phyloP scores from a whole-genome alignment of 78 protist species.

The Dictyostelium intermedium region DNA sequence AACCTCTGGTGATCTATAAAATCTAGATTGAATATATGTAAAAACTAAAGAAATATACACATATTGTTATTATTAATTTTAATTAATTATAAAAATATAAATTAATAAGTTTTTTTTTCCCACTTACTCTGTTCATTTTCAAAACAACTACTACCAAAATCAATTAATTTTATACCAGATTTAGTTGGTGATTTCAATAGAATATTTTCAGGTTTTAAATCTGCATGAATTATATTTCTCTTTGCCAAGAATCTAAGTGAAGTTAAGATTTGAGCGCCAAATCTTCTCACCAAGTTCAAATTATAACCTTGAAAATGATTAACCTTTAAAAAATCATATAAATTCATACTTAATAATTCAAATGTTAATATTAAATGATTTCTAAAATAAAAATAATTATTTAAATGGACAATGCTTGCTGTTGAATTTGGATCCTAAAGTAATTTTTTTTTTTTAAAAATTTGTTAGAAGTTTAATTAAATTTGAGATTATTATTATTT shows the following conservation, averaged over 20 bases:
- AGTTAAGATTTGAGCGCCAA: constrained; percentile 91
- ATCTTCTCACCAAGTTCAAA: constrained; percentile 86
- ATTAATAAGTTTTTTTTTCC: not conserved
- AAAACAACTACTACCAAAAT: constrained; percentile 96
- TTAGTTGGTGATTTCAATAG: constrained; percentile 89
- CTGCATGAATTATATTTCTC: constrained; percentile 97
- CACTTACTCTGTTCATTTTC: constrained; percentile 88
- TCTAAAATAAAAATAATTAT: constrained; percentile 85
- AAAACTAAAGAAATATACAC: constrained; percentile 57
- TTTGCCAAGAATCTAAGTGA: constrained; percentile 84
- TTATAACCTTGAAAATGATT: constrained; percentile 90
- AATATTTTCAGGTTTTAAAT: constrained; percentile 98
- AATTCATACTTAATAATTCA: constrained; percentile 88
- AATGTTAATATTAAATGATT: constrained; percentile 94
- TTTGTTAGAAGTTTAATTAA: constrained; percentile 84
- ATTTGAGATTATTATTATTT: not conserved
- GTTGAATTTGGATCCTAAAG: constrained; percentile 81
- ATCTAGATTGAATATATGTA: constrained; percentile 95
- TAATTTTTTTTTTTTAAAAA: too few relatives aligned
- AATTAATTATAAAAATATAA: not conserved
- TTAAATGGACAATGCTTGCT: constrained; percentile 89
- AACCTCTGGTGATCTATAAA: constrained; percentile 97
- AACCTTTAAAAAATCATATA: constrained; percentile 90
- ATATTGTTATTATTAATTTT: constrained; percentile 36
- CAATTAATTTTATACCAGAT: constrained; percentile 86